phyloP scores from a whole-genome alignment of 768 basidiomycete species.

The Cubamyces lactineus region DNA sequence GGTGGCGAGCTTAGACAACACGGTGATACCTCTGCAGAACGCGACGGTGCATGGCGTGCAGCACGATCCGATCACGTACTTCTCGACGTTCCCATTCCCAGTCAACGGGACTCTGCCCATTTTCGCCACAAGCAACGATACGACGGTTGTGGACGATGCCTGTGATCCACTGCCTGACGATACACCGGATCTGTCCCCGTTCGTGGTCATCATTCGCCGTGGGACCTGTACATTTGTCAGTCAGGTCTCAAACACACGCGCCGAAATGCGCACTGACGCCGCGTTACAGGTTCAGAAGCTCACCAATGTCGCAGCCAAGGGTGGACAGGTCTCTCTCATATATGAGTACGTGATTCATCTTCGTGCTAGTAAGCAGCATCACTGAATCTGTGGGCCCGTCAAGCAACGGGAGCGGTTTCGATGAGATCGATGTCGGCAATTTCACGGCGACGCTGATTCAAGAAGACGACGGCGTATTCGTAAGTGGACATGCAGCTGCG shows the following conservation, averaged over 20 bases:
- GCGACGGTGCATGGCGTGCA: conserved; percentile 53
- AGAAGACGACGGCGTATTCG: conserved; percentile 57
- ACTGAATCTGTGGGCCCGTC: background rate
- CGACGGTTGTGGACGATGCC: conserved; percentile 56
- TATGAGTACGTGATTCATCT: conserved; percentile 49
- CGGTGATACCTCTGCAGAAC: conserved; percentile 58
- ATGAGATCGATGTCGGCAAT: conserved; percentile 46
- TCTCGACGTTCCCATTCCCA: conserved; percentile 49
- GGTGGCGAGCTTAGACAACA: conserved; percentile 59
- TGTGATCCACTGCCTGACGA: conserved; percentile 58
- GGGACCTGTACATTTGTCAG: conserved; percentile 61
- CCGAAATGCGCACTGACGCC: background rate
- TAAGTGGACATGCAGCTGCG: conserved; percentile 35
- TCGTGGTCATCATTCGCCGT: conserved; percentile 58
- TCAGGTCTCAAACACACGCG: background rate
- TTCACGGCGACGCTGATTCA: conserved; percentile 56
- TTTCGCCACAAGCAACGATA: conserved; percentile 61
- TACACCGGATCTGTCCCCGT: conserved; percentile 56
- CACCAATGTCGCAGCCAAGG: conserved; percentile 55
- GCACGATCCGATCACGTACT: conserved; percentile 58
- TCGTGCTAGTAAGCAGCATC: background rate
- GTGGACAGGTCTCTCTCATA: conserved; percentile 50
- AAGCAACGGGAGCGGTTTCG: conserved; percentile 55
- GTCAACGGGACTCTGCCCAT: conserved; percentile 52
- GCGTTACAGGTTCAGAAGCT: conserved; percentile 49